Evolutionary conservation across 208 protist genomes (phyloP), one percentile per base, ranked within the genome.

Genomic region (Leishmania aethiopica): DNA sequence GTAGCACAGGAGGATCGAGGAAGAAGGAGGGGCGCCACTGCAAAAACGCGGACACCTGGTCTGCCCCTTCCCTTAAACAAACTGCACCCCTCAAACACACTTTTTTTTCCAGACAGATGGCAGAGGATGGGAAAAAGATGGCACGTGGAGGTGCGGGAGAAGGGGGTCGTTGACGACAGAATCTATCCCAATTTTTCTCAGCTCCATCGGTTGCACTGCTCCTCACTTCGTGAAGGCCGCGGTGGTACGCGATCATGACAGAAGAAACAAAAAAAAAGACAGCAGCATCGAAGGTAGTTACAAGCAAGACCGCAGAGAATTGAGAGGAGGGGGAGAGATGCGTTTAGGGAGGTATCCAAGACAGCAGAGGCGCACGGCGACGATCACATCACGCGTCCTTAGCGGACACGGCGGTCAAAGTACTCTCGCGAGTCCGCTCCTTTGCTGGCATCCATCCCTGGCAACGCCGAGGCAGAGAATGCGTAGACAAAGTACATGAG

Each of bases 401-500:
- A 66, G 57, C 28, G 35, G 40, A 47, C 19, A 67, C 25, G 19
- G 35, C 67, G 77, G 45, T 86, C 81, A 81, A 88, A 93, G 84
- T 88, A 85, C 73, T 79, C 75, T 10, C 32, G 60, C 45, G 74
- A 47, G 40, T 87, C 77, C 0, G 37, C 75, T 0, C 77, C 82
- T 59, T 85, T 85, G 3, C 40, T 35, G 40, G 73, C 47, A 42
- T 85, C 47, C 49, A 83, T 60, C 5, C 79, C 72, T 15, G 76
- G 76, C 40, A 79, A 59, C 62, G 83, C 51, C 40, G 75, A 75
- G 35, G 76, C 59, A 32, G 90, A 88, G 8, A 89, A 5, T 28
- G 88, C 73, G 77, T 88, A 83, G 32, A 87, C 57, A 37, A 88
- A 49, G 73, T 79, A 93, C 77, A 89, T 85, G 35, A 77, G 74